These are phyloP conservation scores for Conticribra weissflogii DNA, from an alignment of 108 stramenopile species.

Conservation along the genomic window DNA sequence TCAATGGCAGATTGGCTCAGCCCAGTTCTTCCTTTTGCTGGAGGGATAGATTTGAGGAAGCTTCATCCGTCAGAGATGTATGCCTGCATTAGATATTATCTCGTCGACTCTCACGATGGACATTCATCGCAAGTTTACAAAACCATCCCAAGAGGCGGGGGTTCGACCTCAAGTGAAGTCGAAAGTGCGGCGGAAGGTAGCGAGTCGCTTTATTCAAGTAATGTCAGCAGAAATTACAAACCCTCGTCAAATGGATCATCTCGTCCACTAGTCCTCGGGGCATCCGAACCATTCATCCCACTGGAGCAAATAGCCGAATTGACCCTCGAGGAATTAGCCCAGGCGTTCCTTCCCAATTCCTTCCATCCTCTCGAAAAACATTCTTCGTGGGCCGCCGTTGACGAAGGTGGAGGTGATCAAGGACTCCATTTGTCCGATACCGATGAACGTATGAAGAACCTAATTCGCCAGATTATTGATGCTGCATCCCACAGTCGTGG, in stretches of 20 bases:
- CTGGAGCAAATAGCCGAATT: slow-evolving; percentile 52
- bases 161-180: too few species aligned
- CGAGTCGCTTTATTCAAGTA: too few species aligned
- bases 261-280: slow-evolving; percentile 28
- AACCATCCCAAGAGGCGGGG: slow-evolving; percentile 3
- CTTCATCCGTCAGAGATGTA: slow-evolving; percentile 29
- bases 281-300: slow-evolving; percentile 55
- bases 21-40: slow-evolving; percentile 66
- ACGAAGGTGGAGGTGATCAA: slow-evolving; percentile 36
- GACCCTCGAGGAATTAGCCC: slow-evolving; percentile 55
- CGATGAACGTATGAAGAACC: slow-evolving; percentile 35
- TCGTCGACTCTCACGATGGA: background rate
- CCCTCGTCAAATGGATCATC: too few species aligned
- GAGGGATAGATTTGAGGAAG: slow-evolving; percentile 57
- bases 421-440: slow-evolving; percentile 30
- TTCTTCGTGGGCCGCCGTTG: slow-evolving; percentile 28
- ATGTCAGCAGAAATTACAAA: slow-evolving; percentile 2
- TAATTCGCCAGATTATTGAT: slow-evolving; percentile 34
- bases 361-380: background rate
- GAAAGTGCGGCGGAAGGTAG: too few species aligned
- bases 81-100: slow-evolving; percentile 3
- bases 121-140: too few species aligned
- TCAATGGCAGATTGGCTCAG: slow-evolving; percentile 53
- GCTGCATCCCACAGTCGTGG: slow-evolving; percentile 52
- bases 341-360: slow-evolving; percentile 38